These are phyloP conservation scores for Termitomyces sp. DNA, from an alignment of 768 basidiomycete species.

Conservation along the genomic window DNA sequence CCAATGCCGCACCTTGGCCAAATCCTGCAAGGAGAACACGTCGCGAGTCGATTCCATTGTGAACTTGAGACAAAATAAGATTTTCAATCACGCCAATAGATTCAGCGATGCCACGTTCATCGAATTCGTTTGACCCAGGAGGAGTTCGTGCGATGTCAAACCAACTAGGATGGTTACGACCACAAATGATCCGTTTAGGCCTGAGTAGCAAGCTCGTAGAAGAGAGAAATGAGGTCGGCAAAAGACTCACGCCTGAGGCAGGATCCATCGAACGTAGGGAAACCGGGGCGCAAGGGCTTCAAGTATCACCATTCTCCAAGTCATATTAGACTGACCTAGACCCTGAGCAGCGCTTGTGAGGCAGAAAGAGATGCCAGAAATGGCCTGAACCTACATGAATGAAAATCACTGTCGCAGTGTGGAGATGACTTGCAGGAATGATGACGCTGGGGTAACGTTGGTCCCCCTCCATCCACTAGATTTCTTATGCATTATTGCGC, in stretches of 20 bases:
- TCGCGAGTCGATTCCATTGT: background rate
- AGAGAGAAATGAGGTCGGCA: background rate
- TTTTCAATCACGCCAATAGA: background rate
- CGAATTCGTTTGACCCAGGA: background rate
- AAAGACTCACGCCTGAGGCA: background rate
- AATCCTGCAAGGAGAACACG: background rate
- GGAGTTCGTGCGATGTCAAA: background rate
- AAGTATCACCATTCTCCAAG: background rate
- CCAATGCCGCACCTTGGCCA: background rate
- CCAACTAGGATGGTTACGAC: background rate
- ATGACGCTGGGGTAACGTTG: background rate
- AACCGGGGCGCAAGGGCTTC: background rate
- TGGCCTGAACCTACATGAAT: background rate
- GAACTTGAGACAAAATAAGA: background rate
- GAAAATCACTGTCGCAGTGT: background rate
- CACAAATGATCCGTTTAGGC: background rate
- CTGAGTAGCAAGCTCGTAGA: background rate
- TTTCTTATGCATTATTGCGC: background rate
- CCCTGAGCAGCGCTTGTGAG: background rate
- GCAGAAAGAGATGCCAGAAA: background rate
- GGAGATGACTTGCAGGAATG: background rate
- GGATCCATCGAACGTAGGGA: background rate
- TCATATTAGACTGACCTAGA: background rate
- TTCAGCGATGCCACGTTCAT: background rate
- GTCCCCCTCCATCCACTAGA: background rate